Evolutionary conservation across 148 eudicot genomes (phyloP), one percentile per base, ranked within the genome.

Genomic region (Hydrangea macrophylla): DNA sequence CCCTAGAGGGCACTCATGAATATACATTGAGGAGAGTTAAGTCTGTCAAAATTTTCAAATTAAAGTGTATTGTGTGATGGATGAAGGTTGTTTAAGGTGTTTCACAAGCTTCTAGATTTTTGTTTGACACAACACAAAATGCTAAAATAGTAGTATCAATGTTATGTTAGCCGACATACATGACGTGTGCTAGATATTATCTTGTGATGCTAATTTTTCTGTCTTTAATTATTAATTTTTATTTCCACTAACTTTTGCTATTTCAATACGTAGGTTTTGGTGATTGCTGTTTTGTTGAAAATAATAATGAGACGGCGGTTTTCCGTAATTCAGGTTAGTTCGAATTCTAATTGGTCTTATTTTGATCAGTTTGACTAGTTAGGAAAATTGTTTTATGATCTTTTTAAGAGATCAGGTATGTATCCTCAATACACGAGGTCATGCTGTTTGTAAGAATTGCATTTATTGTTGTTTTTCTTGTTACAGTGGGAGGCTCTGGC

Each of bases 401-500:
- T 37, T 0, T 67, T 15, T 48, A 18, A 22, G 53, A 22, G 15
- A 48, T 48, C 23, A 48, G 17, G 53, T 7, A 15, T 9, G 5
- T 37, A 31, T 28, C 22, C 24, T 65, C 45, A 32, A 30, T 20
- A 17, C 35, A 22, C 9, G 23, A 17, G 18, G 22, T 26, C 53
- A 26, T 26, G 40, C 24, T 48, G n/a, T 48, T 48, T 18, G 5
- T 48, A 18, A n/a, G n/a, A n/a, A n/a, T n/a, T 15, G 53, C 13
- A 17, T 30, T 2, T 6, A 15, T 20, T 44, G 24, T 28, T 67
- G n/a, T n/a, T n/a, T n/a, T n/a, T n/a, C n/a, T 40, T 76, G n/a
- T 69, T 31, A 50, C 75, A 95, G 99, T 95, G 99, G 97, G 99
- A 95, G 79, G 99, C 99, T 81, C 99, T 95, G 72, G 99, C 99